A percentile compares a stretch with the other conserved stretches of the same genome.
Conservation (phyloP, 257 asterid genomes). For the Solanum sitiens region DNA sequence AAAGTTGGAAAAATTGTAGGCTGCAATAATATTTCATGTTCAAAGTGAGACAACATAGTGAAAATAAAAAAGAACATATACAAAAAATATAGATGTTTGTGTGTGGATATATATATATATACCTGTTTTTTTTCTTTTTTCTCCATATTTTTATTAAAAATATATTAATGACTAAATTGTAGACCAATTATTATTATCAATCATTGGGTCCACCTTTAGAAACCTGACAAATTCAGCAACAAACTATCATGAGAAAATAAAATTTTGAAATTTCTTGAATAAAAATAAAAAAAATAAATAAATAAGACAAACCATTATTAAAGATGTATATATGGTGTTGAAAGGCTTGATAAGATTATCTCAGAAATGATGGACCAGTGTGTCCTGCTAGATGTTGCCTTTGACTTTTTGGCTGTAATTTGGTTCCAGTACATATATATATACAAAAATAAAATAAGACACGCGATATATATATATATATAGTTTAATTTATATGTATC, state of each 20-base stretch:
- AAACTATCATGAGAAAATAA: background rate
- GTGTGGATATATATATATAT: background rate
- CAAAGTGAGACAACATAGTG: constrained; percentile 22
- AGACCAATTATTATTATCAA: constrained; percentile 14
- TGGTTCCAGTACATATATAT: background rate
- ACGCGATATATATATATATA: background rate
- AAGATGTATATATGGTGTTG: constrained; percentile 2
- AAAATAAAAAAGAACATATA: background rate
- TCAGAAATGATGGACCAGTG: constrained; percentile 1
- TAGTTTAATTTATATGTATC: background rate
- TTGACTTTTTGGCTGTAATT: constrained; percentile 14
- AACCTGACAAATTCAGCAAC: constrained; percentile 3
- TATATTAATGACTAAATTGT: constrained; percentile 11
- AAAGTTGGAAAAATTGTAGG: constrained; percentile 21
- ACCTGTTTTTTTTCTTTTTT: constrained; percentile 56
- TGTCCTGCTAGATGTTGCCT: constrained; percentile 12
- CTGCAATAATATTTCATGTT: constrained; percentile 31
- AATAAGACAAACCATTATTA: background rate
- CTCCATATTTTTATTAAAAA: constrained; percentile 30
- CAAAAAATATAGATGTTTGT: background rate
- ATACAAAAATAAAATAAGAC: background rate
- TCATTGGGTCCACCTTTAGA: constrained; percentile 40
- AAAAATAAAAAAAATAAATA: background rate
- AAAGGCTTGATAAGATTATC: background rate
- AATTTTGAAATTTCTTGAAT: background rate